phyloP scores from a whole-genome alignment of 1,284 basidiomycete genomes.

The Abortiporus biennis region DNA sequence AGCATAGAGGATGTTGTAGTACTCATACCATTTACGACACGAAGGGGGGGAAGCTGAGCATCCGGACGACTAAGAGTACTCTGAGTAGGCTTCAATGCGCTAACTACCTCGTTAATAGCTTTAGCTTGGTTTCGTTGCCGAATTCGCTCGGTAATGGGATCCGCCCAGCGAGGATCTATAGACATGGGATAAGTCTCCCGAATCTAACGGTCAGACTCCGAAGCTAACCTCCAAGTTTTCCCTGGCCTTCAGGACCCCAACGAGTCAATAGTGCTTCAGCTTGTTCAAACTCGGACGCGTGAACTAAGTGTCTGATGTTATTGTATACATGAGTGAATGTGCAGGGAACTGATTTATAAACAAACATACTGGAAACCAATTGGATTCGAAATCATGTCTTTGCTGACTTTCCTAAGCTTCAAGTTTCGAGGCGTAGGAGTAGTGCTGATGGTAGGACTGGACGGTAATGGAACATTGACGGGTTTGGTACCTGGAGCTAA shows the following conservation, averaged over 20 bases:
- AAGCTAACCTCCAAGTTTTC: conserved; percentile 76
- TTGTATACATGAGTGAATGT: conserved; percentile 9
- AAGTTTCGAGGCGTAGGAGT: conserved; percentile 33
- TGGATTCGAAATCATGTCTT: conserved; percentile 82
- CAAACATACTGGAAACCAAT: conserved; percentile 76
- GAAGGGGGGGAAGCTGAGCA: conserved; percentile 48
- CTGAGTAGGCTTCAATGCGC: conserved; percentile 54
- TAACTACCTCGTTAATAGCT: conserved; percentile 80
- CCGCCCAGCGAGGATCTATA: conserved; percentile 85
- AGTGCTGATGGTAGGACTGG: conserved; percentile 22
- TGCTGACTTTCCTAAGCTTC: conserved; percentile 64
- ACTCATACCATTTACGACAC: conserved; percentile 81
- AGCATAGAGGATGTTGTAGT: conserved; percentile 57
- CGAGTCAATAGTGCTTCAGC: conserved; percentile 83
- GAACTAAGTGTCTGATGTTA: conserved; percentile 75
- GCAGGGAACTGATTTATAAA: conserved; percentile 4
- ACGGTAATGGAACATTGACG: conserved; percentile 16
- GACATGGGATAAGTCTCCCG: conserved; percentile 13
- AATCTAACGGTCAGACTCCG: conserved; percentile 2
- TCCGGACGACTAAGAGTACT: conserved; percentile 31
- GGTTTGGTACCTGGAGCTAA: conserved; percentile 25
- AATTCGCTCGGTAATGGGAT: conserved; percentile 83
- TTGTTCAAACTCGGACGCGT: conserved; percentile 91
- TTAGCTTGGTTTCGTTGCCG: conserved; percentile 70
- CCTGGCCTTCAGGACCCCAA: conserved; percentile 91